Percentiles rank a stretch among this genome's conserved stretches.
phyloP scores from a whole-genome alignment of 805 yeast species.

The Hanseniaspora taiwanica region DNA sequence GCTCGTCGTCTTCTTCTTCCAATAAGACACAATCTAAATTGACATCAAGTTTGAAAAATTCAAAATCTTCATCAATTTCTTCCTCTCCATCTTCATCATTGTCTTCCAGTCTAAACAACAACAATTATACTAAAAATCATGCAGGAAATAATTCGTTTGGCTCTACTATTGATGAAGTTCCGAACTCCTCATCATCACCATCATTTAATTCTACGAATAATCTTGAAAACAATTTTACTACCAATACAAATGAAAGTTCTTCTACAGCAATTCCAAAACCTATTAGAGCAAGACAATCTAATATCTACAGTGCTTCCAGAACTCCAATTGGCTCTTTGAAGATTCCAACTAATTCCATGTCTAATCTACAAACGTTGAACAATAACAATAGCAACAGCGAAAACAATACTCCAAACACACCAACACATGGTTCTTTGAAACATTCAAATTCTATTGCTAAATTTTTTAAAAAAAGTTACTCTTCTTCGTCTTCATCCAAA shows the following conservation, averaged over 20 bases:
- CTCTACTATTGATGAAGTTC: too few relatives aligned
- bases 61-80: neutral
- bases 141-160: too few relatives aligned
- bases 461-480: conserved; percentile 3
- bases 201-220: too few relatives aligned
- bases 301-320: conserved; percentile 24
- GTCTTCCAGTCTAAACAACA: too few relatives aligned
- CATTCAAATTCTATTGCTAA: conserved; percentile 4
- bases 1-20: conserved; percentile 7
- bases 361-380: too few relatives aligned
- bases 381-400: too few relatives aligned
- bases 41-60: conserved; percentile 4
- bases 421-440: conserved; percentile 3
- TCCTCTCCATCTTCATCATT: conserved; percentile 2
- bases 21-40: conserved; percentile 4
- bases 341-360: neutral
- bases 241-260: too few relatives aligned
- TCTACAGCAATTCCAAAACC: conserved; percentile 20
- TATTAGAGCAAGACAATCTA: conserved; percentile 21
- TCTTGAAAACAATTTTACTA: too few relatives aligned
- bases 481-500: neutral
- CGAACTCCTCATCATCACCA: too few relatives aligned
- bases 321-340: conserved; percentile 17
- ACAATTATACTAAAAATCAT: too few relatives aligned
- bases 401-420: conserved; percentile 1